These are phyloP conservation scores for Penicillium egyptiacum DNA, from an alignment of 495 filamentous ascomycete genomes.

Conservation along the genomic window DNA sequence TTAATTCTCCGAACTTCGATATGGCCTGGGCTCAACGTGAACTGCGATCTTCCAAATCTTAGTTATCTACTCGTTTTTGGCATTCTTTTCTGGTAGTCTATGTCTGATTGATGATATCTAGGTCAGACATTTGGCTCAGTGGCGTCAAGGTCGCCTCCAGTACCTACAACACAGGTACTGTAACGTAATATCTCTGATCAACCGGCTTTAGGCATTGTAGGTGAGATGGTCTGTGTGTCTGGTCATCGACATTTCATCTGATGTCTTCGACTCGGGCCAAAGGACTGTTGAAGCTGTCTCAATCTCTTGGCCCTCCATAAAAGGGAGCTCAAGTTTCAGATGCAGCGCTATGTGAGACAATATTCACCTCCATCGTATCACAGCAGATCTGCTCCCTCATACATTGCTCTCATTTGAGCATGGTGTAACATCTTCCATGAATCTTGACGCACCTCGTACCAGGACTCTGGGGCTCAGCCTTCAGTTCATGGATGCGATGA, in stretches of 20 bases:
- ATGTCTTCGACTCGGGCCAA: not conserved
- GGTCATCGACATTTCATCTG: not conserved
- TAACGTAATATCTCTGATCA: not conserved
- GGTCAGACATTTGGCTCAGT: not conserved
- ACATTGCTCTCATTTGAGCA: not conserved
- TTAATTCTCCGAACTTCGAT: slow-evolving; percentile 3
- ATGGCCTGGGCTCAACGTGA: not conserved
- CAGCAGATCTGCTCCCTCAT: not conserved
- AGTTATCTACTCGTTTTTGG: not conserved
- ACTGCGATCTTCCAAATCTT: not conserved
- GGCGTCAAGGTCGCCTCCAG: not conserved
- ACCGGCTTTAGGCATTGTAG: no score
- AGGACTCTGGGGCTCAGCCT: slow-evolving; percentile 7
- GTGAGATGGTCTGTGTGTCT: not conserved
- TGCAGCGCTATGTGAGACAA: slow-evolving; percentile 9
- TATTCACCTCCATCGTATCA: not conserved
- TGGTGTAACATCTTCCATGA: slow-evolving; percentile 9
- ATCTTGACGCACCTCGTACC: slow-evolving; percentile 3
- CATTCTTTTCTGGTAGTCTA: not conserved
- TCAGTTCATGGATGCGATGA: not conserved
- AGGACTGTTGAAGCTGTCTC: not conserved
- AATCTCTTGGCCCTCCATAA: not conserved
- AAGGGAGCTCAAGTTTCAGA: not conserved
- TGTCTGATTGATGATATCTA: not conserved
- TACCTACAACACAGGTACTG: not conserved